Base-by-base conservation (phyloP, 2,329 filamentous ascomycete genomes). In the Diplodia corticola region DNA sequence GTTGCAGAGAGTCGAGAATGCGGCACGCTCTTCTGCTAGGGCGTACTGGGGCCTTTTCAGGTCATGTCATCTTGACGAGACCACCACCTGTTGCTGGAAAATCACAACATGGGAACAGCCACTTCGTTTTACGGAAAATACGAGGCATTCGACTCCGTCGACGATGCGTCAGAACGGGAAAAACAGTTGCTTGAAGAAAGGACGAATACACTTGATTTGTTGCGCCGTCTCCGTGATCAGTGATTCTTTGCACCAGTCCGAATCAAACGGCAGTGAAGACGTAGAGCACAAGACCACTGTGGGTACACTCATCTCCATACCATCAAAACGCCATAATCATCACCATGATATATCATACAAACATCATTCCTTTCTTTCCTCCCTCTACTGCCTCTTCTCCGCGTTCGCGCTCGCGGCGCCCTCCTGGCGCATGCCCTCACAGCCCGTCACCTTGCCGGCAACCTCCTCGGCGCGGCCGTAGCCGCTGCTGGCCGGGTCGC, bases 351-450 rank as follows among this genome's bases (percentile, higher is more conserved):
- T 44, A 7, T 17, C 61, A 28, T 44, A 51, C 59, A 63, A 2
- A 2, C 20, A n/a, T 12, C 1, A 6, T 12, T 35, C 7, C 33
- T 33, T 10, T 10, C 10, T 10, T 35, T 2, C 33, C 12, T 33
- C 30, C 12, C 33, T 35, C 9, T 4, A 51, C 53, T 65, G 22
- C 53, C 44, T 20, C 61, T 70, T 48, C 65, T 68, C 67, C 73
- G 74, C 73, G 28, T n/a, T n/a, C n/a, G 12, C 3, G 59, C 85
- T 88, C 20, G 80, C 82, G 15, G 78, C 80, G 0, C 88, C 88
- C 75, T 90, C 88, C 64, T 83, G 82, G 76, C 85, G 79, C 89
- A 91, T 91, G 0, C 89, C 89, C 75, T 89, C 86, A 69, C 89
- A 91, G 0, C 89, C 89, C 0, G 86, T 83, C 0, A 84, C 77